Evolutionary conservation across 2,329 filamentous ascomycete genomes (phyloP).

Genomic region (Phialophora chinensis): DNA sequence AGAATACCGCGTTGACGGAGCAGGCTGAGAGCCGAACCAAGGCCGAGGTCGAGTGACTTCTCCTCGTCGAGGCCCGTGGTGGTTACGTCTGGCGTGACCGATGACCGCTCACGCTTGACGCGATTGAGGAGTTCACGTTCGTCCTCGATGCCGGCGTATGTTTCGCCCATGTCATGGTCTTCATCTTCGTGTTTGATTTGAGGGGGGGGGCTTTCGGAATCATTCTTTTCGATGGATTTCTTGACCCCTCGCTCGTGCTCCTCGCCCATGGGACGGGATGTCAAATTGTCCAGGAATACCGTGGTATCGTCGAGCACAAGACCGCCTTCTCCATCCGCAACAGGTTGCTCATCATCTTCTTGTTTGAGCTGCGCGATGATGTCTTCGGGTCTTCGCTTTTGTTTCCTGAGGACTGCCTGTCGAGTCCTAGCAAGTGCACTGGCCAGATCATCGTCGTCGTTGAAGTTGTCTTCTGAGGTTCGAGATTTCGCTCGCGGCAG

Average conservation of each 20-base stretch:
- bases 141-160: constrained; percentile 59
- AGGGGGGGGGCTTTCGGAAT: constrained; percentile 11
- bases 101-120: constrained; percentile 56
- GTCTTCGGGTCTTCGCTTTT: constrained; percentile 88
- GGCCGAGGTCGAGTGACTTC: constrained; percentile 74
- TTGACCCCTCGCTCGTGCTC: constrained; percentile 40
- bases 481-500: constrained; percentile 65
- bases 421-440: constrained; percentile 83
- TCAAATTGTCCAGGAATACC: constrained; percentile 88
- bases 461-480: constrained; percentile 70
- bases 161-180: constrained; percentile 60
- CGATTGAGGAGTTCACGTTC: constrained; percentile 58
- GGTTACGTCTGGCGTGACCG: constrained; percentile 58
- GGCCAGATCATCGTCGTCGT: constrained; percentile 93
- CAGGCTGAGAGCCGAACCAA: constrained; percentile 82
- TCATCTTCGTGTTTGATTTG: constrained; percentile 53
- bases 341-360: constrained; percentile 60
- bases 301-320: constrained; percentile 95
- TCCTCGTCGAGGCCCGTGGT: constrained; percentile 83
- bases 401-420: constrained; percentile 83
- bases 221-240: constrained; percentile 32
- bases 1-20: constrained; percentile 85
- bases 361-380: constrained; percentile 78
- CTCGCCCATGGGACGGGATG: constrained; percentile 64
- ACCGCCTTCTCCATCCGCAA: constrained; percentile 60